Conservation (phyloP, 305 asterid species). For the Fraxinus nigra region DNA sequence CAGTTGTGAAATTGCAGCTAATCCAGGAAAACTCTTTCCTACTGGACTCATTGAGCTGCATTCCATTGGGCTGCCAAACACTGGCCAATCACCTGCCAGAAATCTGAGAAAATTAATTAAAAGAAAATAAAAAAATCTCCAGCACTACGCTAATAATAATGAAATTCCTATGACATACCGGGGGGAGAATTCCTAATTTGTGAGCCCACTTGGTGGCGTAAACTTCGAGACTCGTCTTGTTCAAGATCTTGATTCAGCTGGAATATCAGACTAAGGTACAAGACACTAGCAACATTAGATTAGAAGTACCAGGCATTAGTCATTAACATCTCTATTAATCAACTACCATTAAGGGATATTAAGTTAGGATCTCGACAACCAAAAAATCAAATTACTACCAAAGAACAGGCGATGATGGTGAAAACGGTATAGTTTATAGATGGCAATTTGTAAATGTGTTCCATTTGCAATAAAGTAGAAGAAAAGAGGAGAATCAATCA, state of each 20-base stretch:
- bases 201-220: conserved; percentile 25
- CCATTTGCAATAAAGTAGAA: background rate
- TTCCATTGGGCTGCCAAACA: conserved; percentile 50
- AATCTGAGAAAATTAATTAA: background rate
- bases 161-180: conserved; percentile 24
- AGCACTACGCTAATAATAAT: background rate
- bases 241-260: conserved; percentile 34
- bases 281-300: background rate
- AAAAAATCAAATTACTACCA: background rate
- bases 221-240: conserved; percentile 26
- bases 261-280: conserved; percentile 39
- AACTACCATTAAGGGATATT: background rate
- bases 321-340: background rate
- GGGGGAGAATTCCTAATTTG: conserved; percentile 30
- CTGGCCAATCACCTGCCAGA: conserved; percentile 55
- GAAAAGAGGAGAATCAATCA: background rate
- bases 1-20: conserved; percentile 43
- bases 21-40: conserved; percentile 41
- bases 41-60: conserved; percentile 37
- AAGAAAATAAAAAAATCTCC: background rate
- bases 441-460: background rate
- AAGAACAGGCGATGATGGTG: background rate
- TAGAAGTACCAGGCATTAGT: background rate
- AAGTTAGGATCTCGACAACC: background rate
- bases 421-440: background rate